Evolutionary conservation across 2,329 filamentous ascomycete genomes (phyloP).

Genomic region (Thelonectria olida): DNA sequence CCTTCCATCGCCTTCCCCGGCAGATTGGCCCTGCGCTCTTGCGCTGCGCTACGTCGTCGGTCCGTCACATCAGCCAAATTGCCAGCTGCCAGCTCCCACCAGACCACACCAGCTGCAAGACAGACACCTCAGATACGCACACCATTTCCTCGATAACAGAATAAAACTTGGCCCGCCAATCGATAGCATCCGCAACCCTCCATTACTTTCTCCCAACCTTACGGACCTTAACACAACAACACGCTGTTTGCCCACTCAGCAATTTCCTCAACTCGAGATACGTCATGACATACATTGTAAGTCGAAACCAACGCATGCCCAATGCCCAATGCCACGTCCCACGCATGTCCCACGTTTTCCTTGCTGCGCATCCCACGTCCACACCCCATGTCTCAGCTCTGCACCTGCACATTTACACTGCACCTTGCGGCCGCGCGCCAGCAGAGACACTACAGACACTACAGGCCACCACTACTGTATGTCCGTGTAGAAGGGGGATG

Average conservation of each 20-base stretch:
- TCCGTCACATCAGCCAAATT: not conserved
- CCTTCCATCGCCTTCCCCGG: not conserved
- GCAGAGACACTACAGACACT: not conserved
- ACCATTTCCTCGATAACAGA: constrained; percentile 10
- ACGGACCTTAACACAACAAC: not conserved
- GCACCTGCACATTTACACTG: constrained; percentile 2
- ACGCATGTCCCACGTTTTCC: constrained; percentile 35
- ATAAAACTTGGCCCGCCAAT: constrained; percentile 26
- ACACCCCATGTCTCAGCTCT: constrained; percentile 15
- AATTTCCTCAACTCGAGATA: constrained; percentile 36
- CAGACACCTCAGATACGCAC: not conserved
- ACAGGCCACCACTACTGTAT: not conserved
- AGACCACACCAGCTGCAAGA: not conserved
- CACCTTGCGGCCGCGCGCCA: constrained; percentile 23
- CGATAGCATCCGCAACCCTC: constrained; percentile 21
- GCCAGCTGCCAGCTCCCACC: not conserved
- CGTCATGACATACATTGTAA: constrained; percentile 54
- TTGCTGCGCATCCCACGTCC: constrained; percentile 6
- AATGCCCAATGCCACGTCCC: constrained; percentile 19
- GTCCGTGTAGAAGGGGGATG: not conserved
- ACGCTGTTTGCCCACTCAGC: constrained; percentile 15
- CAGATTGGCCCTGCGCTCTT: not conserved
- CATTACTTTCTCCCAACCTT: not conserved
- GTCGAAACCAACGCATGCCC: constrained; percentile 30
- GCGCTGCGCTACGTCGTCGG: not conserved